Evolutionary conservation across 345 rosid species (phyloP), one percentile per base, ranked within the genome.

Genomic region (Brassica juncea): DNA sequence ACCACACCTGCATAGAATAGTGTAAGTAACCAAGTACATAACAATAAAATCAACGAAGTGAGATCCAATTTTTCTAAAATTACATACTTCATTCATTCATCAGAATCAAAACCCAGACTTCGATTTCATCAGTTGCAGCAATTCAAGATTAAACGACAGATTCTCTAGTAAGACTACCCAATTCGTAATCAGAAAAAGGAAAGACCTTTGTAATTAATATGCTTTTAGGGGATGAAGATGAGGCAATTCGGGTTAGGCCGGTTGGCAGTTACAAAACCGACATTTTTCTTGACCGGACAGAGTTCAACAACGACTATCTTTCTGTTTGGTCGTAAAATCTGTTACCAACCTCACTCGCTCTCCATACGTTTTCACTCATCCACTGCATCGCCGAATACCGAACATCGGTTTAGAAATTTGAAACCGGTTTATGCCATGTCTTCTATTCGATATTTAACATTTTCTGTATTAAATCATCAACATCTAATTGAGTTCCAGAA

Each of bases 1-100:
- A 15, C 71, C 52, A 71, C n/a, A 72, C 73, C 77, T 72, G 75
- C 58, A 70, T 21, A 2, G 52, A 11, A 25, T 54, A n/a, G 81
- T 49, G 19, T 49, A 0, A 37, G 49, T 35, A 61, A 54, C 21
- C 2, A 70, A 14, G 14, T 55, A 58, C 23, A 34, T n/a, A 39
- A 39, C 28, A 23, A 59, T 1, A 49, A 49, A 35, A 67, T 15
- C 67, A 57, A 75, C 73, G 4, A 67, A 52, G 12, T 11, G 5
- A 11, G 42, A 44, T 44, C 15, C 14, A 11, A 11, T 11, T 44
- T 44, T 44, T 11, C 15, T 11, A 3, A 44, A 11, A n/a, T 54
- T 15, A 2, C 32, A 11, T 7, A 32, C 57, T 15, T n/a, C 5
- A 9, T 19, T n/a, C 5, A 9, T 19, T 23, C 71, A 47, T 5